Base-by-base conservation (phyloP, 495 filamentous ascomycete genomes). In the Hypoxylon intermedium region DNA sequence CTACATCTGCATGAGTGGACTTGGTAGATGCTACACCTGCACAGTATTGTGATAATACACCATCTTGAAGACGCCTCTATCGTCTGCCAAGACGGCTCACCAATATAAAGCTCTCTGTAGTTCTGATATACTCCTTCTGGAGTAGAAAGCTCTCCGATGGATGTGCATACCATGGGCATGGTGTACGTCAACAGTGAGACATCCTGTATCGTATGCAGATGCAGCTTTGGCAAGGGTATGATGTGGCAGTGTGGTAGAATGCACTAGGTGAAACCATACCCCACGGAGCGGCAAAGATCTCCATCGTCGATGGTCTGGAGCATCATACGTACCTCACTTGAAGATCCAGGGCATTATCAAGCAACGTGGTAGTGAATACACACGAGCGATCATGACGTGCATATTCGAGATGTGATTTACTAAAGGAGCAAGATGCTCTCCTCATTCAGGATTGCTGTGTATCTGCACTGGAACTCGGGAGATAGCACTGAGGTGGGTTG, bases 331-430 rank as follows among this genome's bases (percentile, higher is more conserved):
- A 48, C 28, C 41, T 49, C 24, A 36, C n/a, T 34, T n/a, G 18
- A 34, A 15, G 16, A 30, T 50, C n/a, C 11, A 15, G 41, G 45
- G 54, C 11, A 31, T 24, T 21, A 44, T 58, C 26, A 18, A 48
- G 21, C 15, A 18, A 44, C 38, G 36, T 52, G 23, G 31, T 53
- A 36, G 55, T 33, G 47, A 33, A 41, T 19, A 6, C 46, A 51
- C 55, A 59, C 48, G 18, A 58, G 34, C 40, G 42, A 60, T 40
- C 44, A 44, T 59, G 61, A 59, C 55, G 55, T 65, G 54, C 54
- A 59, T 65, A 50, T 41, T 44, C 50, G 11, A 50, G 45, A 37
- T 33, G 40, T 42, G 37, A 34, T 19, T 50, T 28, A 58, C 18
- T 16, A 36, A 36, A 43, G 47, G n/a, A 46, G 47, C 20, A 52